A percentile compares a stretch with the other conserved stretches of the same genome.
phyloP scores from a whole-genome alignment of 345 rosid species.

The Populus tremula region DNA sequence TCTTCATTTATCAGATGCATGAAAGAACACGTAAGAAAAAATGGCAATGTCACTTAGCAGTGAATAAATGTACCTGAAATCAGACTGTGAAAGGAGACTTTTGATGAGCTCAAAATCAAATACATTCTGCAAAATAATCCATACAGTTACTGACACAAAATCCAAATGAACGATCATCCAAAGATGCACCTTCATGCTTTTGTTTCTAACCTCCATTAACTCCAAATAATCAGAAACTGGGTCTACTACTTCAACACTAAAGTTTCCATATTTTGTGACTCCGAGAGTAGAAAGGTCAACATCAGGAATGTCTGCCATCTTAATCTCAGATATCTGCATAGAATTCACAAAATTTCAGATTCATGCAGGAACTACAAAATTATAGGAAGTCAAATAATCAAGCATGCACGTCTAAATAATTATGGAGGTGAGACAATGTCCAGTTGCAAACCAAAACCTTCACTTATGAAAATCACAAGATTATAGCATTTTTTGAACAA shows the following conservation, averaged over 20 bases:
- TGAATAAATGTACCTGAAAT: slow-evolving; percentile 57
- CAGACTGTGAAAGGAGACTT: slow-evolving; percentile 65
- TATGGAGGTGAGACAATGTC: background rate
- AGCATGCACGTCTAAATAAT: background rate
- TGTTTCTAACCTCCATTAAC: slow-evolving; percentile 74
- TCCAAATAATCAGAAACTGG: slow-evolving; percentile 90
- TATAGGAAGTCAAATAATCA: background rate
- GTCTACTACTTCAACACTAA: slow-evolving; percentile 79
- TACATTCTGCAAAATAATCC: slow-evolving; percentile 59
- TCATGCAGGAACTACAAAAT: background rate
- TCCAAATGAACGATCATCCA: slow-evolving; percentile 10
- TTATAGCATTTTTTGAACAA: background rate
- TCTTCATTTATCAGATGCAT: background rate
- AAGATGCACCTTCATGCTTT: background rate
- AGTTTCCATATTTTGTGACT: slow-evolving; percentile 61
- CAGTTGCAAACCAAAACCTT: background rate
- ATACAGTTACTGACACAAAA: slow-evolving; percentile 20
- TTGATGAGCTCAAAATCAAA: slow-evolving; percentile 82
- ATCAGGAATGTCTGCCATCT: slow-evolving; percentile 79
- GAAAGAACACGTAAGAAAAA: background rate
- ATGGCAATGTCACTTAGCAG: slow-evolving; percentile 4
- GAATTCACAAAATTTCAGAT: slow-evolving; percentile 1
- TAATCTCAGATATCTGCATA: slow-evolving; percentile 80
- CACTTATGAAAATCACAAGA: background rate
- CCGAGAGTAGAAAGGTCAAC: slow-evolving; percentile 70